A percentile compares a stretch with the other conserved stretches of the same genome.
phyloP scores from a whole-genome alignment of 1,284 basidiomycete species.

The Marasmius tenuissimus region DNA sequence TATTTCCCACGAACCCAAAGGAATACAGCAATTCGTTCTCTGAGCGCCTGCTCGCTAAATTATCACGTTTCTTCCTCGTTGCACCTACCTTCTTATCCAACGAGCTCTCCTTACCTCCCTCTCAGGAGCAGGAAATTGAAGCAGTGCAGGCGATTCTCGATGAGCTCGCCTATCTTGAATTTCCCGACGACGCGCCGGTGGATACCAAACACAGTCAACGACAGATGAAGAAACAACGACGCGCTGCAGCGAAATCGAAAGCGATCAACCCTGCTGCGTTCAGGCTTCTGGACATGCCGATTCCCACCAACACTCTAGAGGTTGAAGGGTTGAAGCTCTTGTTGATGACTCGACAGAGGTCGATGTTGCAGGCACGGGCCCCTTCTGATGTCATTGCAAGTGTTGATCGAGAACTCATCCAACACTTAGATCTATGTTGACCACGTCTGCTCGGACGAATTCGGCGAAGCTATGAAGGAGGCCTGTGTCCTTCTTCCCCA shows the following conservation, averaged over 20 bases:
- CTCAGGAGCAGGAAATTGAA: not conserved
- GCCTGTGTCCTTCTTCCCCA: not conserved
- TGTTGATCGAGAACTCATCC: not conserved
- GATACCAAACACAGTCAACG: constrained; percentile 1
- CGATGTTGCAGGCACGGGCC: constrained; percentile 4
- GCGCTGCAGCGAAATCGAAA: not conserved
- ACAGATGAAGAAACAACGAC: constrained; percentile 3
- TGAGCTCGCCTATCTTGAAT: constrained; percentile 1
- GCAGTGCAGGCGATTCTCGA: not conserved
- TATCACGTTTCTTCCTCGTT: constrained; percentile 10
- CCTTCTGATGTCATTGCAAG: not conserved
- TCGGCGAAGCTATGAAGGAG: constrained; percentile 4
- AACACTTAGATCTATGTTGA: constrained; percentile 4
- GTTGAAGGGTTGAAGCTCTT: not conserved
- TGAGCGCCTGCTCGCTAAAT: not conserved
- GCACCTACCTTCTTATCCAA: not conserved
- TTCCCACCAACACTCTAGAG: not conserved
- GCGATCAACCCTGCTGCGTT: constrained; percentile 8
- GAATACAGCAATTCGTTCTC: not conserved
- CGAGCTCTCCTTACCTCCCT: not conserved
- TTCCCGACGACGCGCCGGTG: not conserved
- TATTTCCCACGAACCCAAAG: constrained; percentile 1
- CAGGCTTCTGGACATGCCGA: constrained; percentile 1
- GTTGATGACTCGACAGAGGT: not conserved
- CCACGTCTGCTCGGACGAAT: not conserved